Base-by-base conservation (phyloP, 257 asterid species). In the Solanum pinnatisectum region DNA sequence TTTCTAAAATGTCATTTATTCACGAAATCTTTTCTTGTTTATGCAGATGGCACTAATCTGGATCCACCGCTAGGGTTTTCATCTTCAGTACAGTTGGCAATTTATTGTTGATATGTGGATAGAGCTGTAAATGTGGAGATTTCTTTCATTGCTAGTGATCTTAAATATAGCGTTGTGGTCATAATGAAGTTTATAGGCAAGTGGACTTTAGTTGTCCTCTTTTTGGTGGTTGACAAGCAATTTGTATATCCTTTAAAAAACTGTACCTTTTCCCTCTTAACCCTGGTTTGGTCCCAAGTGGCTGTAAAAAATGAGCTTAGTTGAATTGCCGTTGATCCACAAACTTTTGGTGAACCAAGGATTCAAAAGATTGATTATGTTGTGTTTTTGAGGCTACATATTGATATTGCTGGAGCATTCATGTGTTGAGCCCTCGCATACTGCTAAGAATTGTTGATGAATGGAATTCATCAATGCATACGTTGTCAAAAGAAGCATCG, bases 61-160 rank as follows among this genome's bases (percentile, higher is more conserved):
- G 70, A 82, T 82, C 70, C 12, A 82, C 4, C 30, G 56, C 11
- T 82, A 27, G 40, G 67, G 86, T 30, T 82, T 30, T 81, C 67
- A 25, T 46, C 68, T 46, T 81, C 85, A 46, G 40, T 81, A 30
- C 68, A 81, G 68, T 81, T 79, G 85, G 16, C 68, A 81, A 27
- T 81, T 44, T 9, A 81, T 27, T 81, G 85, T 81, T 87, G 86
- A 85, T 46, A 77, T 85, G 89, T 86, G 68, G 86, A 32, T 88
- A 85, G 86, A 59, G 33, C n/a, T 89, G 90, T 90, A 91, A 86
- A 90, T 89, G 89, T 83, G 56, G 74, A 83, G 78, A 67, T n/a
- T 72, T 86, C 85, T 90, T 60, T 27, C 70, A 81, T 87, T 49
- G 44, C 42, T 10, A 30, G 44, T 32, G 32, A 18, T 49, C 70